Evolutionary conservation across 352 stramenopile species (phyloP).

Genomic region (Globisporangium recalcitrans): DNA sequence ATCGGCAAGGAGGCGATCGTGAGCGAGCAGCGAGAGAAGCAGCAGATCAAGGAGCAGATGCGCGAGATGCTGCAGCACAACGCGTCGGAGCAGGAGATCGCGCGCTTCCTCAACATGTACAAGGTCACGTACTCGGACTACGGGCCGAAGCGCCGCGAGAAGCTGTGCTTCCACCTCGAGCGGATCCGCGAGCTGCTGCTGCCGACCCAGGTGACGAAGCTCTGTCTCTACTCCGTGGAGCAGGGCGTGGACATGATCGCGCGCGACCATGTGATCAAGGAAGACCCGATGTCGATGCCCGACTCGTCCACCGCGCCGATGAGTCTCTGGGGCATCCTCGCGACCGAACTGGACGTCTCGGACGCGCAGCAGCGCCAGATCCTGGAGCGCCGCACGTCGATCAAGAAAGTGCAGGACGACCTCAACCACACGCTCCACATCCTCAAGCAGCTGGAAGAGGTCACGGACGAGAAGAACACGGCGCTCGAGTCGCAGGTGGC

Average conservation of each 20-base stretch:
- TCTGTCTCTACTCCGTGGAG: slow-evolving; percentile 73
- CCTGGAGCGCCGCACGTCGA: slow-evolving; percentile 48
- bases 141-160: slow-evolving; percentile 62
- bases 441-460: slow-evolving; percentile 58
- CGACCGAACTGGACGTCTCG: slow-evolving; percentile 62
- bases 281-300: slow-evolving; percentile 43
- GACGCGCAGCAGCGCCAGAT: slow-evolving; percentile 65
- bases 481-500: slow-evolving; percentile 66
- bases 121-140: slow-evolving; percentile 82
- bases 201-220: slow-evolving; percentile 73
- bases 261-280: slow-evolving; percentile 54
- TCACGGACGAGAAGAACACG: slow-evolving; percentile 76
- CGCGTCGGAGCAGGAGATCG: slow-evolving; percentile 66
- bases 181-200: slow-evolving; percentile 68
- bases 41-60: slow-evolving; percentile 80
- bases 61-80: slow-evolving; percentile 64
- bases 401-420: slow-evolving; percentile 61
- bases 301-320: slow-evolving; percentile 48
- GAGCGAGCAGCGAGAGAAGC: slow-evolving; percentile 70
- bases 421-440: slow-evolving; percentile 69
- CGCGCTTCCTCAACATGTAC: slow-evolving; percentile 79
- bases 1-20: slow-evolving; percentile 74
- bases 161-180: slow-evolving; percentile 66
- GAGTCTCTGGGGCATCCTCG: slow-evolving; percentile 71
- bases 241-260: slow-evolving; percentile 57